A percentile compares a stretch with the other conserved stretches of the same genome.
These are phyloP conservation scores for Chaetoceros tenuissimus DNA, from an alignment of 108 stramenopile genomes.

Conservation along the genomic window DNA sequence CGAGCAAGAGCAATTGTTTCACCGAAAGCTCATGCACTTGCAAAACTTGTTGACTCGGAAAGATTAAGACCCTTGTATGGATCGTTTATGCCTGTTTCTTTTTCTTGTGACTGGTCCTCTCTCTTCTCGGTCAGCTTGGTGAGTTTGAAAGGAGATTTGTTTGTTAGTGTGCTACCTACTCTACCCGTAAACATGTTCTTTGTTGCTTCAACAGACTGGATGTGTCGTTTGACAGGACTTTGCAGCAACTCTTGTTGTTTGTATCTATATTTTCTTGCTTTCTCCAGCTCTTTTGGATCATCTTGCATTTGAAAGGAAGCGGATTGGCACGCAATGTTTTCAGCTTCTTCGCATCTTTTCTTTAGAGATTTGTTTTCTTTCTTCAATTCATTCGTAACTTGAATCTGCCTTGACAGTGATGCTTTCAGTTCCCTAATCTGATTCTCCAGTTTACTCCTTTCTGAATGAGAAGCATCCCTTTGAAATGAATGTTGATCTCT, in stretches of 20 bases:
- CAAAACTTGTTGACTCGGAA: too few relatives aligned
- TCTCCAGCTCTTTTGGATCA: not conserved
- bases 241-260: not conserved
- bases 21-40: too few relatives aligned
- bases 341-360: not conserved
- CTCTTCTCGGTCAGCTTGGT: not conserved
- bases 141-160: not conserved
- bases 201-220: not conserved
- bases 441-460: not conserved
- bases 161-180: not conserved
- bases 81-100: too few relatives aligned
- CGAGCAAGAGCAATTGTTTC: too few relatives aligned
- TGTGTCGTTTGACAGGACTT: not conserved
- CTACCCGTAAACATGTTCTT: not conserved
- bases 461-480: too few relatives aligned
- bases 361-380: not conserved
- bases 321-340: not conserved
- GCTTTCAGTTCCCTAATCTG: not conserved
- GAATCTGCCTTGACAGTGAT: too few relatives aligned
- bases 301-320: not conserved
- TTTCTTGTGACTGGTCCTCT: too few relatives aligned
- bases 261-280: not conserved
- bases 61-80: too few relatives aligned
- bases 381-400: not conserved
- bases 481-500: too few relatives aligned